Conservation (phyloP, 148 eudicot species). For the Nepenthes mirabilis region DNA sequence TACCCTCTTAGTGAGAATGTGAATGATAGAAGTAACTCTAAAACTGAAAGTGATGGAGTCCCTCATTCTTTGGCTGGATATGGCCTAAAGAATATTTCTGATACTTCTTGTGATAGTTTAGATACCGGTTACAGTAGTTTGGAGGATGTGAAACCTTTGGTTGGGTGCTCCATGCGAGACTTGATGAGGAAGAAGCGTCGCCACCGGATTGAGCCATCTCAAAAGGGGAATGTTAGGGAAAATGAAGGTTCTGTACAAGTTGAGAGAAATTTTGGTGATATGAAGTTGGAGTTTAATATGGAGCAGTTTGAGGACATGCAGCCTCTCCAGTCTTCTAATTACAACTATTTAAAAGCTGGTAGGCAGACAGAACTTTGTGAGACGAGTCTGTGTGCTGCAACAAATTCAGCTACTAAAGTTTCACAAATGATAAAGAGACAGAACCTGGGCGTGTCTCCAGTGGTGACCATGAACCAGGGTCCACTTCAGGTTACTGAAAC, state of each 20-base stretch:
- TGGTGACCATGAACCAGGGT: background rate
- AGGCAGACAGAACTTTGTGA: slow-evolving; percentile 14
- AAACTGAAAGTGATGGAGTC: slow-evolving; percentile 9
- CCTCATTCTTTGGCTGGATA: slow-evolving; percentile 7
- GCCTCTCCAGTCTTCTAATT: slow-evolving; percentile 13
- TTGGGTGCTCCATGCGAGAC: slow-evolving; percentile 65
- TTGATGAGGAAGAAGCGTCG: slow-evolving; percentile 79
- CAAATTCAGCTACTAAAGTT: background rate
- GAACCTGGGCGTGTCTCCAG: background rate
- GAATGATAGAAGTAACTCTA: slow-evolving; percentile 8
- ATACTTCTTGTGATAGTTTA: slow-evolving; percentile 7
- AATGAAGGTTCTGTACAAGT: slow-evolving; percentile 15
- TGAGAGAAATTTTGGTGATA: slow-evolving; percentile 4
- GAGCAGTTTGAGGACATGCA: slow-evolving; percentile 11
- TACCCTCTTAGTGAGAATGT: slow-evolving; percentile 11
- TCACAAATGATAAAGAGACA: too few species aligned
- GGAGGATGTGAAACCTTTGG: slow-evolving; percentile 22
- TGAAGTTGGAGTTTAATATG: slow-evolving; percentile 14
- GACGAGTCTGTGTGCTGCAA: slow-evolving; percentile 1
- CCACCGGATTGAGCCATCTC: slow-evolving; percentile 23
- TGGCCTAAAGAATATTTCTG: slow-evolving; percentile 7
- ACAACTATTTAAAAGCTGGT: slow-evolving; percentile 4
- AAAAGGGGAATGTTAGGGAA: slow-evolving; percentile 11
- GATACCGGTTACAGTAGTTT: slow-evolving; percentile 13
- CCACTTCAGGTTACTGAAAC: background rate